These are phyloP conservation scores for Linnemannia hyalina DNA, from an alignment of 192 early-diverging fungal species.

Conservation along the genomic window DNA sequence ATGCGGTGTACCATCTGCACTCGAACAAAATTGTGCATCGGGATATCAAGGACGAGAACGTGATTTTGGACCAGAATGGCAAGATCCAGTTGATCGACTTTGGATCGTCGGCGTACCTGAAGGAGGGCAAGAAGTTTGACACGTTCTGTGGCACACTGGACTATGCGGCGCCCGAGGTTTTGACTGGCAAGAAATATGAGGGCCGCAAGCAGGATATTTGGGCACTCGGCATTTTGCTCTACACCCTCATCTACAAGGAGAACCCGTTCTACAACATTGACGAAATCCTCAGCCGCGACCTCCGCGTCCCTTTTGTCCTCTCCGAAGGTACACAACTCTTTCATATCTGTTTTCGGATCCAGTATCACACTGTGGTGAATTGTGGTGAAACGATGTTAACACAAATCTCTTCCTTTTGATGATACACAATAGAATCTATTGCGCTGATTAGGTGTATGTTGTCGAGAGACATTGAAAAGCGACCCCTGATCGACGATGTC, in stretches of 20 bases:
- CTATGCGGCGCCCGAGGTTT: slow-evolving; percentile 81
- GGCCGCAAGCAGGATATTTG: slow-evolving; percentile 89
- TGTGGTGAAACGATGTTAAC: neutral
- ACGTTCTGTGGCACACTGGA: slow-evolving; percentile 81
- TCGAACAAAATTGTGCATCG: slow-evolving; percentile 78
- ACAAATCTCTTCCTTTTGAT: neutral
- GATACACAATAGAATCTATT: slow-evolving; percentile 54
- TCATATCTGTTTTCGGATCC: slow-evolving; percentile 5
- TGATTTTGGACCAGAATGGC: slow-evolving; percentile 73
- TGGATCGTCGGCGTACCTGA: slow-evolving; percentile 77
- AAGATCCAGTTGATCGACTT: slow-evolving; percentile 87
- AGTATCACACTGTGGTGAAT: neutral
- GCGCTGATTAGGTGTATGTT: slow-evolving; percentile 82
- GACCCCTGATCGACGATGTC: slow-evolving; percentile 85
- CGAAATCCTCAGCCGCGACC: slow-evolving; percentile 70
- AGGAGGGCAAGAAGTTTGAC: slow-evolving; percentile 68
- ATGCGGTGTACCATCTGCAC: slow-evolving; percentile 73
- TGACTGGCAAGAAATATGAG: slow-evolving; percentile 75
- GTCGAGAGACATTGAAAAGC: slow-evolving; percentile 72
- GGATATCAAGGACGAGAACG: slow-evolving; percentile 94
- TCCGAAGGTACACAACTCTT: slow-evolving; percentile 59
- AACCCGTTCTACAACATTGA: slow-evolving; percentile 80
- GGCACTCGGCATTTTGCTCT: slow-evolving; percentile 83
- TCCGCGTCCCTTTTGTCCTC: slow-evolving; percentile 69
- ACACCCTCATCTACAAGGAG: slow-evolving; percentile 78